Base-by-base conservation (phyloP, 768 basidiomycete species). In the Mycena vulgaris region DNA sequence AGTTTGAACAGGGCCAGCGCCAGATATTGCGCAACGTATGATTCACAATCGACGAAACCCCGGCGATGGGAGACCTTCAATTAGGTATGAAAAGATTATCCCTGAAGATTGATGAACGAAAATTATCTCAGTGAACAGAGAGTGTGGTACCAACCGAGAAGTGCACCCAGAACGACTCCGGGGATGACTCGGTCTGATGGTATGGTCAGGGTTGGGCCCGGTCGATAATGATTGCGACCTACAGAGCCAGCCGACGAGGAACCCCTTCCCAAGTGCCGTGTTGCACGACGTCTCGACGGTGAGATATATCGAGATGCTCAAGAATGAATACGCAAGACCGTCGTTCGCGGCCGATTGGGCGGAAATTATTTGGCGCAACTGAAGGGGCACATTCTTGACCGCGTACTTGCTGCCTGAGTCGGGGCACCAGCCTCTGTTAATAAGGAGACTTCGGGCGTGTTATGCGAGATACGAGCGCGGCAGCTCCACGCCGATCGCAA, bases 281-380 rank as follows among this genome's bases (percentile, higher is more conserved):
- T 84, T 80, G 16, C 82, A 85, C 5, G 90, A 87, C 0, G 85
- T 76, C 71, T 97, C 95, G 7, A 95, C 72, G 13, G 91, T 92
- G 52, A 99, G 85, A 78, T 97, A 98, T 13, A 98, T 85, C 4
- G 97, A 90, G 60, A 99, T 86, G 28, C 89, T 88, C 63, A 98
- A 84, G 79, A 98, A 98, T 0, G 96, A 96, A 79, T 97, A 98
- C 2, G 97, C 96, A 19, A 98, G 87, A 2, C 98, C 98, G 74
- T 99, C 98, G 79, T 99, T 99, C 9, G 95, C 92, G 0, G 97
- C 98, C 5, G 93, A 94, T 81, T 99, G 97, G 0, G 95, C 95
- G 0, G 93, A 88, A 9, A 98, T 83, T 45, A 98, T 86, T 28
- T 90, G 92, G 30, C 97, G 90, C 30, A 99, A 85, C 59, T 95